phyloP scores from a whole-genome alignment of 2,329 filamentous ascomycete genomes.

The Alternaria hordeiaustralica region DNA sequence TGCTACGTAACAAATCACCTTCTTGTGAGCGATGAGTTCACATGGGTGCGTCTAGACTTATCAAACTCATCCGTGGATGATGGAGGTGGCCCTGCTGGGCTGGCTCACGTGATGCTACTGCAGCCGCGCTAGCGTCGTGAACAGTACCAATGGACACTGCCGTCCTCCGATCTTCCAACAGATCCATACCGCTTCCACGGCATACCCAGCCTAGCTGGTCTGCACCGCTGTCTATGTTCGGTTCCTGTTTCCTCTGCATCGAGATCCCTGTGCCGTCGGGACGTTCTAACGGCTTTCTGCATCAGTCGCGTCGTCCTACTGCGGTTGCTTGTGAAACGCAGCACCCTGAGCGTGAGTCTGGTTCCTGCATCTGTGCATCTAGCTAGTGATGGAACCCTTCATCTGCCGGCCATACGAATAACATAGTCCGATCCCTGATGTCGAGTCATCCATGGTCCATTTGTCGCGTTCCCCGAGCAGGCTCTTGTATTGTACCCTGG shows the following conservation, averaged over 20 bases:
- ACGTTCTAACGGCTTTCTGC: not conserved
- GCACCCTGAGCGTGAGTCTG: slow-evolving; percentile 4
- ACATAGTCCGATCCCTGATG: not conserved
- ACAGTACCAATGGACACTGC: not conserved
- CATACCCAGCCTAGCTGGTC: not conserved
- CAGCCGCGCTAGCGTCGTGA: not conserved
- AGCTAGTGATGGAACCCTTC: not conserved
- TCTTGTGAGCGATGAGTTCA: not conserved
- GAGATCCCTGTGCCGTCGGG: not conserved
- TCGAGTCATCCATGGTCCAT: not conserved
- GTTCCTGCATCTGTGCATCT: slow-evolving; percentile 21
- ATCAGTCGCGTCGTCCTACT: slow-evolving; percentile 7
- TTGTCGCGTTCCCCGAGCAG: not conserved
- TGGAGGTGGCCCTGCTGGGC: not conserved
- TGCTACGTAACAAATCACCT: slow-evolving; percentile 1
- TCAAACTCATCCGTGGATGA: not conserved
- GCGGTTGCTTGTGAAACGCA: slow-evolving; percentile 6
- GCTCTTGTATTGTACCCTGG: not conserved
- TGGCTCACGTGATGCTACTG: slow-evolving; percentile 10
- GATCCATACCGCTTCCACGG: not conserved
- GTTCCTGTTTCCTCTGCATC: not conserved
- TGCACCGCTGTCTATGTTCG: not conserved
- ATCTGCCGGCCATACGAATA: not conserved
- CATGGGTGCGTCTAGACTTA: not conserved
- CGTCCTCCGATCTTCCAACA: not conserved